phyloP scores from a whole-genome alignment of 768 basidiomycete species.

The Tricholoma hemisulphureum region DNA sequence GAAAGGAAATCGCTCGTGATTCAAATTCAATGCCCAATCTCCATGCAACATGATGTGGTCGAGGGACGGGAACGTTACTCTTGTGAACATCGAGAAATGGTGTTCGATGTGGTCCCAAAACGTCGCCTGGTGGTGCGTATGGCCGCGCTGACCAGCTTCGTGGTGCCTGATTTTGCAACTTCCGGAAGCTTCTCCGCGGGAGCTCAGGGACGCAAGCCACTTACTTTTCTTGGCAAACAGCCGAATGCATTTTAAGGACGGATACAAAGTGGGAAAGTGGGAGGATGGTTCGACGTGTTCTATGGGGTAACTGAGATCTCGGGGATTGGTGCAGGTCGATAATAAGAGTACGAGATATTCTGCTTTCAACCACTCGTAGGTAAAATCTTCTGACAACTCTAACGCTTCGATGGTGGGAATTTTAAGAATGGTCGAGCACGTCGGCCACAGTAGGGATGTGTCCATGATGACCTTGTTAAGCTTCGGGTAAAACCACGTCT shows the following conservation, averaged over 20 bases:
- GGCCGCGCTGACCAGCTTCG: too few species aligned
- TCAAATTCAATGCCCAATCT: background rate
- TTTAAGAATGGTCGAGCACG: background rate
- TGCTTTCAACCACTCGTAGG: background rate
- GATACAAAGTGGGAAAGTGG: background rate
- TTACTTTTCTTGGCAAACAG: too few species aligned
- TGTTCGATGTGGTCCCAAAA: background rate
- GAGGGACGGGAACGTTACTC: background rate
- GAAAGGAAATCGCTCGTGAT: background rate
- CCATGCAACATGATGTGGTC: background rate
- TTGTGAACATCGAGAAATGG: background rate
- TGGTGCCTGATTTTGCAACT: too few species aligned
- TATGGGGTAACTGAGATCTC: background rate
- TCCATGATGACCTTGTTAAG: background rate
- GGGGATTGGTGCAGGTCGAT: too few species aligned
- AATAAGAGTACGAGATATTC: background rate
- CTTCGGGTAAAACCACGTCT: background rate
- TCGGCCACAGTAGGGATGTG: background rate
- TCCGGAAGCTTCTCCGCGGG: too few species aligned
- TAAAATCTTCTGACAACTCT: background rate
- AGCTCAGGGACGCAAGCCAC: too few species aligned
- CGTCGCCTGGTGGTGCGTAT: background rate
- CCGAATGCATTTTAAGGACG: too few species aligned
- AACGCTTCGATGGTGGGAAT: background rate
- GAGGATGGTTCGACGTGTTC: too few species aligned